A percentile compares a stretch with the other conserved stretches of the same genome.
Evolutionary conservation across 2,329 filamentous ascomycete species (phyloP).

Genomic region (Thielaviopsis ethacetica): DNA sequence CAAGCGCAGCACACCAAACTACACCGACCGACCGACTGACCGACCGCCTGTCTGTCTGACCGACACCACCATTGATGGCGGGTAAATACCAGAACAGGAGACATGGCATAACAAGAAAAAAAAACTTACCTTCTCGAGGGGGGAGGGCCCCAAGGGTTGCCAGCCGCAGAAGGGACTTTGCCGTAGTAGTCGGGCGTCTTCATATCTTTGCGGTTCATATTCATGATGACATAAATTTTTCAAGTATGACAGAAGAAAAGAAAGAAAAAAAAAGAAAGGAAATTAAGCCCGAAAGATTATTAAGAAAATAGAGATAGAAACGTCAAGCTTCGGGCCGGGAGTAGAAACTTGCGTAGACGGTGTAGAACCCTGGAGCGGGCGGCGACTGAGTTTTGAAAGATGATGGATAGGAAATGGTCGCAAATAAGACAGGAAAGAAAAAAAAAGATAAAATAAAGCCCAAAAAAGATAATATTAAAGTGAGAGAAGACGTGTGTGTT

Average conservation of each 20-base stretch:
- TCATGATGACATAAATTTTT: slow-evolving; percentile 3
- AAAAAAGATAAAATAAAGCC: slow-evolving; percentile 1
- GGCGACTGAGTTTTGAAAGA: neutral
- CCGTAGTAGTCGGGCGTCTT: slow-evolving; percentile 11
- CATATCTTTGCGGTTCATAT: slow-evolving; percentile 12
- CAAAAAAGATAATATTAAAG: neutral
- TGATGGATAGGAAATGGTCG: neutral
- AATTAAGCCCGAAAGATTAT: neutral
- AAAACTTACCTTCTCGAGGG: slow-evolving; percentile 9
- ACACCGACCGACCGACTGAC: neutral
- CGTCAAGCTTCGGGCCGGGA: neutral
- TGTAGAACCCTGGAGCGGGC: neutral
- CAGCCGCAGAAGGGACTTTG: slow-evolving; percentile 4
- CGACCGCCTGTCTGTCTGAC: neutral
- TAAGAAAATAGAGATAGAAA: neutral
- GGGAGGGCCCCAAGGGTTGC: slow-evolving; percentile 11
- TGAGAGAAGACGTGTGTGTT: slow-evolving; percentile 4
- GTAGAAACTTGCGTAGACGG: neutral
- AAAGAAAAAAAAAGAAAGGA: neutral
- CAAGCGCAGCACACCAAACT: neutral
- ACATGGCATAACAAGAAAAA: neutral
- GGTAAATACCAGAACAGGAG: neutral
- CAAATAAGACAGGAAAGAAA: neutral
- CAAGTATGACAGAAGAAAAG: neutral
- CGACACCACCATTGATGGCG: neutral